phyloP scores from a whole-genome alignment of 345 rosid species.

The Populus euphratica region DNA sequence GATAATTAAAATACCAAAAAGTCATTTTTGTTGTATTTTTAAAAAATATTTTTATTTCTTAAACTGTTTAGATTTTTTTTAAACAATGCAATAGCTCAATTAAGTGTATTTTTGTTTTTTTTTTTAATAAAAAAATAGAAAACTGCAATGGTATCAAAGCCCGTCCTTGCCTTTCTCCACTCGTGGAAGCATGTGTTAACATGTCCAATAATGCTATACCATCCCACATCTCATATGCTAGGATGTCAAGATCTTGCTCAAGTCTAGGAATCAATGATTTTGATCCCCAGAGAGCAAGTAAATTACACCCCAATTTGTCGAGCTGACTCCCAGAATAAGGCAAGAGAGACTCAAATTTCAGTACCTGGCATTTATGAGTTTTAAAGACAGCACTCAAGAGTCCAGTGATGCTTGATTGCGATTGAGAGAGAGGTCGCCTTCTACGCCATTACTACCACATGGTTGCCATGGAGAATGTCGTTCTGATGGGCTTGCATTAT shows the following conservation, averaged over 20 bases:
- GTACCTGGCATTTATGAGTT: background rate
- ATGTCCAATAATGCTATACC: background rate
- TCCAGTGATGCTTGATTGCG: background rate
- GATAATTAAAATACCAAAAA: too few species aligned
- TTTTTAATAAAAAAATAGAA: too few species aligned
- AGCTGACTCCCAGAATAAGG: background rate
- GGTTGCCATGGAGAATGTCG: conserved; percentile 1
- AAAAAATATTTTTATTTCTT: too few species aligned
- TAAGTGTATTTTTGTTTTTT: too few species aligned
- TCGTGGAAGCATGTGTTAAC: too few species aligned
- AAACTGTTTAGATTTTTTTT: too few species aligned
- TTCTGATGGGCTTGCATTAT: background rate
- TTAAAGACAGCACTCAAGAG: background rate
- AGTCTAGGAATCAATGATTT: conserved; percentile 1
- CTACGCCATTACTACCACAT: background rate
- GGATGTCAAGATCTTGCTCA: conserved; percentile 7
- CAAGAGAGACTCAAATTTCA: background rate
- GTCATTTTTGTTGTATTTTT: too few species aligned
- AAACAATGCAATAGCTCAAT: too few species aligned
- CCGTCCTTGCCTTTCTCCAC: too few species aligned
- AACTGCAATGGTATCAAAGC: too few species aligned
- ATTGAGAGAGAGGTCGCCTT: background rate
- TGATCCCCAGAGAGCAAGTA: background rate
- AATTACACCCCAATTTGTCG: background rate
- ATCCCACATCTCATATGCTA: background rate